Evolutionary conservation across 805 yeast genomes (phyloP), one percentile per base, ranked within the genome.

Genomic region (Metschnikowia reukaufii): DNA sequence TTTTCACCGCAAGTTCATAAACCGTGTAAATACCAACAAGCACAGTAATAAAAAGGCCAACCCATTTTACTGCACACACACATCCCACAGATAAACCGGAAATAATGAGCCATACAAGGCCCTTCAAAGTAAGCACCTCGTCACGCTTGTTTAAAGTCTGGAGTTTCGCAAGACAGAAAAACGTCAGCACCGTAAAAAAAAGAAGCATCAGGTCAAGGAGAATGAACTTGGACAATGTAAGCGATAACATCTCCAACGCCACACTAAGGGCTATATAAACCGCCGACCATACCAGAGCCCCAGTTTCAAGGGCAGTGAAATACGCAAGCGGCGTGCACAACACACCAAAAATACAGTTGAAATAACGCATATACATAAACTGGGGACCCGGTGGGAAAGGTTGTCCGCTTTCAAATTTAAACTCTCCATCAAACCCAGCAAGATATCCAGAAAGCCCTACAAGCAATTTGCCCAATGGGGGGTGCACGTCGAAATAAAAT

Each of bases 401-500:
- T 32, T 73, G 74, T 15, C 94, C 94, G 42, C 86, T 78, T 23
- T 81, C 83, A 63, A 87, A 87, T 45, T 76, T 82, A 72, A 83
- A 87, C n/a, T 82, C 73, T 32, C 90, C 88, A 59, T 86, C 81
- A 64, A 84, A 87, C n/a, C 86, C 86, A n/a, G 92, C 92, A 49
- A 90, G 64, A 64, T 81, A 88, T 38, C 96, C 97, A 36, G 91
- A 83, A 34, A 88, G 73, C 0, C 96, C 98, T 48, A 89, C 88
- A 50, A 94, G 76, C 86, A 92, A 84, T 67, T 92, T 92, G 18
- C 97, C 98, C 58, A 92, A 73, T 1, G 99, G 99, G 40, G 99
- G 99, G 68, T 92, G 99, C 29, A 92, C 97, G 67, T 92, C 99
- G 64, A 88, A 95, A 66, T 91, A 92, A 64, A 87, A 89, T 60